Percentiles rank a stretch among this genome's conserved stretches.
These are phyloP conservation scores for Barnettozyma botsteinii DNA, from an alignment of 805 yeast species.

Conservation along the genomic window DNA sequence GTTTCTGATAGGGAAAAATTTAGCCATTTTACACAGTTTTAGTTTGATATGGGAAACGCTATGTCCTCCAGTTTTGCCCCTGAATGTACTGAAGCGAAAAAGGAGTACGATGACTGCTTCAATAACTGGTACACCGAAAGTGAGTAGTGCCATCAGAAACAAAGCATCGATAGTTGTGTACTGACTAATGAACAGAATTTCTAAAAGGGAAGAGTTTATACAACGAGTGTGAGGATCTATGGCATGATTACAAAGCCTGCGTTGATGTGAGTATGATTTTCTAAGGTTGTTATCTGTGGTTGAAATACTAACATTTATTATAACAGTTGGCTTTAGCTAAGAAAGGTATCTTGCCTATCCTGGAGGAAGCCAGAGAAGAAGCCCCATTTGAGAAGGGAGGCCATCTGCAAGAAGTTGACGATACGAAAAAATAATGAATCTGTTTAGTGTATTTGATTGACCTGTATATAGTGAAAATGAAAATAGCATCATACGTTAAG, in stretches of 20 bases:
- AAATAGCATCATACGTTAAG: no score
- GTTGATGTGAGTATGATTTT: slow-evolving; percentile 44
- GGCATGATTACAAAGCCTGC: slow-evolving; percentile 88
- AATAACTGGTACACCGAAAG: slow-evolving; percentile 92
- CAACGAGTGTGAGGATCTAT: slow-evolving; percentile 86
- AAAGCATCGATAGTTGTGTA: no score
- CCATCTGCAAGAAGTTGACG: slow-evolving; percentile 10
- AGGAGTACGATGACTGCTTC: slow-evolving; percentile 87
- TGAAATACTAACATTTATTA: slow-evolving; percentile 5
- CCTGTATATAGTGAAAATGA: slow-evolving; percentile 9
- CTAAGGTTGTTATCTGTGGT: no score
- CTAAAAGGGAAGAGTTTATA: slow-evolving; percentile 48
- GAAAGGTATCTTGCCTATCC: slow-evolving; percentile 73
- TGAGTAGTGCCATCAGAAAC: no score
- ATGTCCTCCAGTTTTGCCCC: slow-evolving; percentile 94
- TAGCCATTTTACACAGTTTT: no score
- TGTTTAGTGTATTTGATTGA: background rate
- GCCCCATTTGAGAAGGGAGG: slow-evolving; percentile 82
- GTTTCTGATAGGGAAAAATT: no score
- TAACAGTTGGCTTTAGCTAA: slow-evolving; percentile 50
- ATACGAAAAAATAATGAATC: slow-evolving; percentile 4
- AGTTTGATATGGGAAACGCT: slow-evolving; percentile 51
- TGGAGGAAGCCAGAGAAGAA: slow-evolving; percentile 84
- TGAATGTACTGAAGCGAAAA: slow-evolving; percentile 85
- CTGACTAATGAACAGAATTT: slow-evolving; percentile 36